Evolutionary conservation across 306 rosid genomes (phyloP), one percentile per base, ranked within the genome.

Genomic region (Ziziphus jujuba): DNA sequence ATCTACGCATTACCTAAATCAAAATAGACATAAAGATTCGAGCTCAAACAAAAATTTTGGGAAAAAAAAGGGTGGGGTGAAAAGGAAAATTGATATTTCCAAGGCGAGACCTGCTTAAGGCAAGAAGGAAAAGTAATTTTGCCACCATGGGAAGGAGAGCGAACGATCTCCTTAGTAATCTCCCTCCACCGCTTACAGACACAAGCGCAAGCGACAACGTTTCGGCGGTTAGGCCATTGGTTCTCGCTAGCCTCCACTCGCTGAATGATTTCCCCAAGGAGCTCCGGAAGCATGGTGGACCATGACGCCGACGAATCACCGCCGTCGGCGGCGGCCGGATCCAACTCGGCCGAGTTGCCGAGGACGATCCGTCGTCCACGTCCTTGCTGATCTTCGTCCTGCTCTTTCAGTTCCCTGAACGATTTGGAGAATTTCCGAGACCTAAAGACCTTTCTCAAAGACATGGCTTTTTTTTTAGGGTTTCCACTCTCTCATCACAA

Each of bases 161-260:
- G 65, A 0, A 80, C 92, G 82, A 91, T 79, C 85, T 95, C 87
- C 50, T 84, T 87, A 5, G 97, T 80, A 23, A 82, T 63, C 40
- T 95, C 91, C 53, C 97, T 86, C 99, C 99, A 95, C 24, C 95
- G 83, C 80, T 95, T 95, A 59, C 99, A 95, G 14, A 95, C 96
- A 52, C 99, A 89, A 3, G 96, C 97, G 53, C 91, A 90, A 0
- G 95, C 79, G 43, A 95, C 99, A 36, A 95, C 95, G 90, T 82
- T 84, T 38, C 70, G 88, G 48, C 96, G 96, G 65, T 70, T 52
- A 0, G 99, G 99, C 99, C 99, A 95, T 40, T 69, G 81, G 4
- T 87, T 88, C 56, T 90, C 97, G 65, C 83, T 79, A 45, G 64
- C 75, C 76, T 95, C 97, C 10, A 91, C 91, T 9, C 92, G 82